A percentile compares a stretch with the other conserved stretches of the same genome.
Evolutionary conservation across 805 yeast species (phyloP).

Genomic region (Tetrapisispora taiwanensis): DNA sequence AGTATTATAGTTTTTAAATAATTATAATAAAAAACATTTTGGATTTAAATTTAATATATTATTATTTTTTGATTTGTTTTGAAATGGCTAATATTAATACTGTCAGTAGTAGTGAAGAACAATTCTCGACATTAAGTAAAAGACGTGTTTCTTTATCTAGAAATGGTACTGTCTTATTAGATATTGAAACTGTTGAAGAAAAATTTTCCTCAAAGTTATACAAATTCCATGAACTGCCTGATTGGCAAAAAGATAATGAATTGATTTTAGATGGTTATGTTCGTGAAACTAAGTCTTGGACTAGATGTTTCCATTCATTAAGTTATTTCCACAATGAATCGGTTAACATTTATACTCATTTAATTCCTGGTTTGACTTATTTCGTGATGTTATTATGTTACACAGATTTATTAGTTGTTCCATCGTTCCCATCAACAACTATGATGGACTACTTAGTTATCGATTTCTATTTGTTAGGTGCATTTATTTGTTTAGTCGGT

Average conservation of each 20-base stretch:
- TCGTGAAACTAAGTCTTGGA: slow-evolving; percentile 33
- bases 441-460: slow-evolving; percentile 42
- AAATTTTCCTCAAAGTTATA: not conserved
- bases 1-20: no score
- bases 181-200: not conserved
- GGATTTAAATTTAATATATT: no score
- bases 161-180: slow-evolving; percentile 3
- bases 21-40: no score
- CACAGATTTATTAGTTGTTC: slow-evolving; percentile 23
- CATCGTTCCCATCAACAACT: slow-evolving; percentile 29
- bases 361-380: slow-evolving; percentile 34
- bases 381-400: slow-evolving; percentile 19
- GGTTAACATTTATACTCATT: slow-evolving; percentile 61
- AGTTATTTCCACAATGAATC: slow-evolving; percentile 61
- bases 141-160: slow-evolving; percentile 1
- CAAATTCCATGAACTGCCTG: slow-evolving; percentile 29
- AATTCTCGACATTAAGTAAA: not conserved
- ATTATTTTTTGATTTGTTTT: no score
- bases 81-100: slow-evolving; percentile 5
- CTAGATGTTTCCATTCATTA: slow-evolving; percentile 29
- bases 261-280: slow-evolving; percentile 57
- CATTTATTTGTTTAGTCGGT: slow-evolving; percentile 48
- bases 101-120: slow-evolving; percentile 1
- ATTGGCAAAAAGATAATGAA: slow-evolving; percentile 73
- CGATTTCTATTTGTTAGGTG: slow-evolving; percentile 46